Evolutionary conservation across 371 early-diverging fungal genomes (phyloP), one percentile per base, ranked within the genome.

Genomic region (Amoeboaphelidium protococcarum): DNA sequence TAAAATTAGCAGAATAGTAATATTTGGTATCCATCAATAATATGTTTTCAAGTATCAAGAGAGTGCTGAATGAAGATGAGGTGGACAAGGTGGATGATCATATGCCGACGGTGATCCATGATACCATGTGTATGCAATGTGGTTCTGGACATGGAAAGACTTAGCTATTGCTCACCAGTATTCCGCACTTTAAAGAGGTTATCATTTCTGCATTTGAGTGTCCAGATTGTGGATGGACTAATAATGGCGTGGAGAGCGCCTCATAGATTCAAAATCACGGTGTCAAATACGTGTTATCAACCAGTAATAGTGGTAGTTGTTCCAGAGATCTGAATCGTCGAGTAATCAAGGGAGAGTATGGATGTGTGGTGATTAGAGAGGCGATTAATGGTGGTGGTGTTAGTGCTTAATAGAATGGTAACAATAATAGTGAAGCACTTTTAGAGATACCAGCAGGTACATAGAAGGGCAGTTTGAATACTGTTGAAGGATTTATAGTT

Each of bases 141-240:
- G n/a, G n/a, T n/a, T n/a, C n/a, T n/a, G n/a, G n/a, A n/a, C n/a
- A 78, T 78, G 90, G 90, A 53, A 71, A 58, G 16, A 86, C 89
- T 37, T 68, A 80, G 26, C 61, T 89, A 26, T 67, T 91, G 42
- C 68, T 88, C 45, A 88, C 90, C 25, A 75, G 73, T 54, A 82
- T 91, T 52, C 90, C 92, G 40, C 85, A 90, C 60, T 91, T 89
- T 65, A 50, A 80, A 49, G 88, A 88, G 50, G 71, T 91, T 40
- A 76, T 90, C 47, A 55, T 91, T 26, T 81, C 82, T 81, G 82
- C 86, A 23, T 91, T 91, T 56, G 82, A 88, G 55, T 91, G 92
- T 58, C 74, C 78, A 40, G 85, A 87, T 65, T 91, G 92, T 60
- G 78, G 78, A 3, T 68, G 73, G 57, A 67, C 67, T 49, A 85